phyloP scores from a whole-genome alignment of 371 early-diverging fungal species.

The Aphelidium insulamus region DNA sequence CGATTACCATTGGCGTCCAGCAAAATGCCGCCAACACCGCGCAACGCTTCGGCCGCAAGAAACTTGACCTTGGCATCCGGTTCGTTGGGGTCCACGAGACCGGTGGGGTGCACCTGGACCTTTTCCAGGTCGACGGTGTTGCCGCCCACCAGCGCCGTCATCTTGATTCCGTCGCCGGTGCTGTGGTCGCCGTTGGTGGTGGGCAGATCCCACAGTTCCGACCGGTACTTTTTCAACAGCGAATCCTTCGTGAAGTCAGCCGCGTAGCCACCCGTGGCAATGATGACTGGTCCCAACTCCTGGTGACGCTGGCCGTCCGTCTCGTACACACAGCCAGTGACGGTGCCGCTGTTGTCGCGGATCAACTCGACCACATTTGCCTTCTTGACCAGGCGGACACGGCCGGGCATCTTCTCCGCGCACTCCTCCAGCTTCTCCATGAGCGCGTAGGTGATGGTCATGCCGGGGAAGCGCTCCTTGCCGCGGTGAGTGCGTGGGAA shows the following conservation, averaged over 20 bases:
- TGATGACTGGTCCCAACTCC: constrained; percentile 26
- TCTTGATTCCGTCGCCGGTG: constrained; percentile 87
- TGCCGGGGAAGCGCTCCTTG: constrained; percentile 78
- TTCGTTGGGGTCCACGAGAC: constrained; percentile 72
- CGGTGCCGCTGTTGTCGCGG: constrained; percentile 9
- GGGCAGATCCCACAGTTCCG: constrained; percentile 36
- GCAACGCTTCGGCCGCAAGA: constrained; percentile 86
- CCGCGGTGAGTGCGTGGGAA: constrained; percentile 87
- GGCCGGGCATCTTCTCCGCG: constrained; percentile 34
- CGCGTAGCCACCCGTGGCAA: constrained; percentile 94
- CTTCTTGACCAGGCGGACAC: constrained; percentile 53
- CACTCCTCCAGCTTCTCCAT: constrained; percentile 67
- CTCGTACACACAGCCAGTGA: constrained; percentile 19
- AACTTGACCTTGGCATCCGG: constrained; percentile 70
- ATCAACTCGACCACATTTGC: constrained; percentile 32
- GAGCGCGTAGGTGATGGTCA: constrained; percentile 83
- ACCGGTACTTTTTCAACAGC: constrained; percentile 39
- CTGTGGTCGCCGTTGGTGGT: constrained; percentile 90
- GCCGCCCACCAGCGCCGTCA: constrained; percentile 57
- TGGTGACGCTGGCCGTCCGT: constrained; percentile 9
- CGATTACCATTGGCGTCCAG: constrained; percentile 62
- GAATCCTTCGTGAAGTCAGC: not conserved
- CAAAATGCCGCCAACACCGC: constrained; percentile 83
- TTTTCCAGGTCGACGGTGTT: constrained; percentile 80
- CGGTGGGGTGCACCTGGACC: constrained; percentile 94